Evolutionary conservation across 257 asterid genomes (phyloP), one percentile per base, ranked within the genome.

Genomic region (Mitragyna speciosa): DNA sequence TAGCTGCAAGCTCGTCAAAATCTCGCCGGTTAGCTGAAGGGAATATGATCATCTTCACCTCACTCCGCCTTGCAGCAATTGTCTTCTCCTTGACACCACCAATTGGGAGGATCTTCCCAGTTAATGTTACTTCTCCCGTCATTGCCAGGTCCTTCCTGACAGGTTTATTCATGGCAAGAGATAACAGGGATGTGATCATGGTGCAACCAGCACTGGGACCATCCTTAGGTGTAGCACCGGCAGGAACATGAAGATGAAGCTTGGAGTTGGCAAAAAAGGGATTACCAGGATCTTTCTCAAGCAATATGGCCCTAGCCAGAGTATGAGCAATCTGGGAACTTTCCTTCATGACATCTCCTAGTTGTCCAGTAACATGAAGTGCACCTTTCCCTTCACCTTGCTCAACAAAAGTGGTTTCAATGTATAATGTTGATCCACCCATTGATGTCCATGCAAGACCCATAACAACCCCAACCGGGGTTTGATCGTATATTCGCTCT

Each of bases 121-220:
- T 96, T 64, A 96, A 81, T 16, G 97, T 96, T 75, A 94, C 95
- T 85, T 96, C 99, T 78, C 99, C 98, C 0, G 99, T 96, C 99
- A 96, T 96, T 1, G 99, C 99, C 67, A 96, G 91, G 87, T 96
- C 97, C 90, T 90, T 92, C 85, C 84, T 90, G 8, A 92, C 95
- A 31, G 87, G 93, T 80, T 84, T 90, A 20, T 90, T 85, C 97
- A 89, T 86, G 89, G 98, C 95, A 64, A 96, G 96, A 70, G 99
- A 96, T 31, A 96, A 76, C 83, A 96, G 82, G 80, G 99, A 91
- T 31, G 99, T 96, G 76, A 96, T 91, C 98, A 96, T 96, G 64
- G 99, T 96, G 87, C 99, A 96, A 79, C 98, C 98, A 4, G 99
- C 99, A 83, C 99, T 94, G 5, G 99, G 99, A 11, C 99, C 99